Percentiles rank a stretch among this genome's conserved stretches.
Conservation (phyloP, 1,284 basidiomycete genomes). For the Meripilus lineatus region DNA sequence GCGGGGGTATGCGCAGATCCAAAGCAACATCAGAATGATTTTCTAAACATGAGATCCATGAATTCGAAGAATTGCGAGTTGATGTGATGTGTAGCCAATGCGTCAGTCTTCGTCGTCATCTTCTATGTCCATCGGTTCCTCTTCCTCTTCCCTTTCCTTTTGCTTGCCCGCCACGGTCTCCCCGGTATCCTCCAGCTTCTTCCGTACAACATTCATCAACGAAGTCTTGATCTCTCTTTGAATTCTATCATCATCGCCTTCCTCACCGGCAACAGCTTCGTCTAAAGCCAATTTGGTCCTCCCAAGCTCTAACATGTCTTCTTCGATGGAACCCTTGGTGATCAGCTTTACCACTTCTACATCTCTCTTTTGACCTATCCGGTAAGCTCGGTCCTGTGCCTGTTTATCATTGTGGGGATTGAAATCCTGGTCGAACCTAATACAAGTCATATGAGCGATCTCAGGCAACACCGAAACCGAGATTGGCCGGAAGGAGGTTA, state of each 20-base stretch:
- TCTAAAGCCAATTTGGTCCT: slow-evolving; percentile 89
- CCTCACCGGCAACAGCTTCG: slow-evolving; percentile 84
- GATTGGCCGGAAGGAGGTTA: neutral
- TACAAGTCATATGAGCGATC: neutral
- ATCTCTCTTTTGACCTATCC: slow-evolving; percentile 92
- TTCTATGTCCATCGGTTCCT: slow-evolving; percentile 11
- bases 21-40: too few relatives aligned
- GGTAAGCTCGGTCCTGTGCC: slow-evolving; percentile 95
- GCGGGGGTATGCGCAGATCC: too few relatives aligned
- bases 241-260: slow-evolving; percentile 52
- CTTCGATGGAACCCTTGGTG: slow-evolving; percentile 90
- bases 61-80: too few relatives aligned
- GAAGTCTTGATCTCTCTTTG: slow-evolving; percentile 81
- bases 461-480: slow-evolving; percentile 2
- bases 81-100: neutral
- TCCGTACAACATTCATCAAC: slow-evolving; percentile 73
- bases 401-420: slow-evolving; percentile 93
- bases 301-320: slow-evolving; percentile 90
- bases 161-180: slow-evolving; percentile 8
- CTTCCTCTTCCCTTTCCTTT: slow-evolving; percentile 4
- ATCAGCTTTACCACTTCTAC: slow-evolving; percentile 95
- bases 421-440: slow-evolving; percentile 95
- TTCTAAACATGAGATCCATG: too few relatives aligned
- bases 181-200: slow-evolving; percentile 51
- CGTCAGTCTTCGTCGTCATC: slow-evolving; percentile 4